These are phyloP conservation scores for Borealophlyctis nickersoniae DNA, from an alignment of 192 early-diverging fungal species.

Conservation along the genomic window DNA sequence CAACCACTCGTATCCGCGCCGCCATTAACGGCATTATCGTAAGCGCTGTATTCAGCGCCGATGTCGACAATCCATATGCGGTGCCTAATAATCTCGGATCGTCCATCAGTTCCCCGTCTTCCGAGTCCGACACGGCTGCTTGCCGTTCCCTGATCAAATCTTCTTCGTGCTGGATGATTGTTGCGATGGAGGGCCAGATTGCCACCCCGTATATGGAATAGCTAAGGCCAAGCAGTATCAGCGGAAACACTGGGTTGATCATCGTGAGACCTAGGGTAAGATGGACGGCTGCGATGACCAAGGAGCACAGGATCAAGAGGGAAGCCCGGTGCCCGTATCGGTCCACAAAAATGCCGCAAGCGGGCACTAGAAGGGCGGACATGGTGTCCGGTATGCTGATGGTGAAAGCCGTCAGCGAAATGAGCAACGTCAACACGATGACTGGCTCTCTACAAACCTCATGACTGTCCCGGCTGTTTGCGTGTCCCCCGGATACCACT, in stretches of 20 bases:
- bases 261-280: constrained; percentile 48
- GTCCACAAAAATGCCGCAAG: constrained; percentile 57
- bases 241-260: constrained; percentile 48
- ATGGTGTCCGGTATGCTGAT: constrained; percentile 60
- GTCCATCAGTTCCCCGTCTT: constrained; percentile 10
- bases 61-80: constrained; percentile 48
- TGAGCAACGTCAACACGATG: not conserved
- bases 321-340: constrained; percentile 49
- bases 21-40: constrained; percentile 48
- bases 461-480: constrained; percentile 50
- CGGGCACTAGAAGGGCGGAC: constrained; percentile 57
- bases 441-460: constrained; percentile 29
- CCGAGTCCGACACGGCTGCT: not conserved
- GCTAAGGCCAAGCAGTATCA: constrained; percentile 55
- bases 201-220: constrained; percentile 64
- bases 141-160: constrained; percentile 11
- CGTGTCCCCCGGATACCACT: constrained; percentile 54
- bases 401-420: too few relatives aligned
- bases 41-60: constrained; percentile 46
- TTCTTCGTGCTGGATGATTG: constrained; percentile 52
- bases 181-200: constrained; percentile 62
- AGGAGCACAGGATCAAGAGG: constrained; percentile 51
- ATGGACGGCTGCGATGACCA: constrained; percentile 54
- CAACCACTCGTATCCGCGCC: constrained; percentile 41
- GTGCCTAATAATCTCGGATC: constrained; percentile 40